These are phyloP conservation scores for Chalciporus chontae DNA, from an alignment of 768 basidiomycete genomes.

Conservation along the genomic window DNA sequence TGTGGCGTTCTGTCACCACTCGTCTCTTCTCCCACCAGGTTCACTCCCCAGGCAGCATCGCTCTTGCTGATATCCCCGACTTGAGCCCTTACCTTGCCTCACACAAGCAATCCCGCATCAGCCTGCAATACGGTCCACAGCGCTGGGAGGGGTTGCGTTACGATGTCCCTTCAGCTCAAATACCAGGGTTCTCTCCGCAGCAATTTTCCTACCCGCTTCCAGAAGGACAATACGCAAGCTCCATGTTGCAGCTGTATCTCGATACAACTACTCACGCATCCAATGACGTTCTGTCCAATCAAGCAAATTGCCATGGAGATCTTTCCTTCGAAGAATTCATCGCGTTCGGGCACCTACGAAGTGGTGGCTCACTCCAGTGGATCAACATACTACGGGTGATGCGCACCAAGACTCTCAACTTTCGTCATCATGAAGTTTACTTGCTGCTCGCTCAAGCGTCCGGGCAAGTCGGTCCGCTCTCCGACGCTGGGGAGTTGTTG, in stretches of 20 bases:
- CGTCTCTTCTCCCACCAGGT: slow-evolving; percentile 8
- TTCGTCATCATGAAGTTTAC: slow-evolving; percentile 38
- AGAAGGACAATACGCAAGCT: too few species aligned
- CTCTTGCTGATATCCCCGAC: slow-evolving; percentile 9
- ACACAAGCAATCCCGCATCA: slow-evolving; percentile 4
- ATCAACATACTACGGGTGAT: slow-evolving; percentile 43
- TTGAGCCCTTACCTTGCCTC: slow-evolving; percentile 8
- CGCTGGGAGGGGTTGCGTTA: too few species aligned
- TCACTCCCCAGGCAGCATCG: slow-evolving; percentile 28
- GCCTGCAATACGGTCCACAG: too few species aligned
- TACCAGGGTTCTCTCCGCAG: too few species aligned
- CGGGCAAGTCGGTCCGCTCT: slow-evolving; percentile 35
- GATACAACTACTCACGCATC: slow-evolving; percentile 33
- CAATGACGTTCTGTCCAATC: slow-evolving; percentile 39
- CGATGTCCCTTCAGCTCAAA: too few species aligned
- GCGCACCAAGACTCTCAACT: slow-evolving; percentile 32
- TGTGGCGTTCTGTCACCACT: slow-evolving; percentile 39
- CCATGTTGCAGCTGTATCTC: slow-evolving; percentile 26
- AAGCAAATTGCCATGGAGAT: slow-evolving; percentile 35
- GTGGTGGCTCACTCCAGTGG: slow-evolving; percentile 44
- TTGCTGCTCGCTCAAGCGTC: slow-evolving; percentile 38
- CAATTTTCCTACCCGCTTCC: too few species aligned
- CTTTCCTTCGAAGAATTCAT: slow-evolving; percentile 41
- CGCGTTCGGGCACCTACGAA: slow-evolving; percentile 39
- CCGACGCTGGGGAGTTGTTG: slow-evolving; percentile 12